Conservation (phyloP, 192 early-diverging fungal genomes). For the Umbelopsis vinacea region DNA sequence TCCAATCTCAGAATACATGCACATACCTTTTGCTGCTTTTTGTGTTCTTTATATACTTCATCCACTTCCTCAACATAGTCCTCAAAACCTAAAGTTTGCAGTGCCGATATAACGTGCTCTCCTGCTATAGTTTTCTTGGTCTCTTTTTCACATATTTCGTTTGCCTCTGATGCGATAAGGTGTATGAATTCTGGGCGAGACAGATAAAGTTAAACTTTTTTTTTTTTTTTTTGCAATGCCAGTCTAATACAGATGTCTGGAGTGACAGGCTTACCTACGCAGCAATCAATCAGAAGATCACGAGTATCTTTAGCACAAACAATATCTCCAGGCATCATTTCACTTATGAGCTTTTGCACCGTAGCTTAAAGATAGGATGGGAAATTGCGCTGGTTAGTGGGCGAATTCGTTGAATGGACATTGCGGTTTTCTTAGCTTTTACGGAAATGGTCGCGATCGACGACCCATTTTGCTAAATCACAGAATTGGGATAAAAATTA, state of each 20-base stretch:
- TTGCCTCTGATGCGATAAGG: conserved; percentile 91
- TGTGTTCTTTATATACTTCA: conserved; percentile 88
- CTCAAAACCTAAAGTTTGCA: conserved; percentile 92
- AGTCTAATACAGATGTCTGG: not conserved
- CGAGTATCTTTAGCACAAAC: conserved; percentile 94
- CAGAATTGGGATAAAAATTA: not conserved
- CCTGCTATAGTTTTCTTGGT: conserved; percentile 96
- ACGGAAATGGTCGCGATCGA: too few species aligned
- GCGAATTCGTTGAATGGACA: too few species aligned
- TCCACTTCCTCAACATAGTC: conserved; percentile 87
- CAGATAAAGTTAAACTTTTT: conserved; percentile 13
- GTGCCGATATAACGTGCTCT: conserved; percentile 90
- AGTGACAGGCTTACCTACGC: conserved; percentile 66
- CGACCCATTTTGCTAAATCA: not conserved
- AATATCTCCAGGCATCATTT: conserved; percentile 93
- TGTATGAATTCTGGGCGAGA: conserved; percentile 87
- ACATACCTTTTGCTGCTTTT: conserved; percentile 77
- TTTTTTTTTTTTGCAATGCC: not conserved
- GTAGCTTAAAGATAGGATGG: conserved; percentile 60
- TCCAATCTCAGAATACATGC: not conserved
- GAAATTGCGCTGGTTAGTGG: not conserved
- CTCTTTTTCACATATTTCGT: conserved; percentile 96
- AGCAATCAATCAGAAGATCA: conserved; percentile 95
- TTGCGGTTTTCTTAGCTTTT: too few species aligned
- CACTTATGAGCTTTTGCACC: conserved; percentile 93